These are phyloP conservation scores for Lactuca saligna DNA, from an alignment of 129 eudicot genomes.

Conservation along the genomic window DNA sequence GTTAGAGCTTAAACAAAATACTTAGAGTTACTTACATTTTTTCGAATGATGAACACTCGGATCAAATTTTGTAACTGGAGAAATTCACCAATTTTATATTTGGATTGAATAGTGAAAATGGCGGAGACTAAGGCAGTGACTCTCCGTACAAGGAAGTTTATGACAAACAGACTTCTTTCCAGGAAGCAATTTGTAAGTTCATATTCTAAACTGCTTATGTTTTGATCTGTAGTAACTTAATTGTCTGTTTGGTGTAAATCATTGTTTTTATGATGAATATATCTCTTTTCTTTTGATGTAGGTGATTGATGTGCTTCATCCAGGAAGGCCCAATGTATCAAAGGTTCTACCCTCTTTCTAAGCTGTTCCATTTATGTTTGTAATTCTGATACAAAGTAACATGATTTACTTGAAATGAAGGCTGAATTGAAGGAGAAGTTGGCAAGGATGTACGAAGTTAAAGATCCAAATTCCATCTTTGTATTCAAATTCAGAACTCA, in stretches of 20 bases:
- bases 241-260: neutral
- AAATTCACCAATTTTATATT: neutral
- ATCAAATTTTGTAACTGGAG: neutral
- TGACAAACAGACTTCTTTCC: slow-evolving; percentile 42
- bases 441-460: slow-evolving; percentile 63
- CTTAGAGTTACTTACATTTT: neutral
- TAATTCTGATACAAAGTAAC: neutral
- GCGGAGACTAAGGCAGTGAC: slow-evolving; percentile 42
- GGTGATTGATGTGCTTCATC: slow-evolving; percentile 47
- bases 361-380: neutral
- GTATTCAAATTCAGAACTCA: slow-evolving; percentile 87
- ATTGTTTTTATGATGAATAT: neutral
- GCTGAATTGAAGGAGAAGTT: slow-evolving; percentile 81
- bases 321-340: slow-evolving; percentile 40
- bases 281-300: slow-evolving; percentile 11
- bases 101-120: slow-evolving; percentile 26
- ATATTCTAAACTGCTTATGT: neutral
- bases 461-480: slow-evolving; percentile 64
- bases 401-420: slow-evolving; percentile 20
- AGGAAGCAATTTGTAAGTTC: slow-evolving; percentile 44
- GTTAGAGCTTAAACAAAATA: neutral
- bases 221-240: neutral
- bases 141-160: slow-evolving; percentile 39
- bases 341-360: slow-evolving; percentile 18
- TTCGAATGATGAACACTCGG: neutral